phyloP scores from a whole-genome alignment of 495 filamentous ascomycete species.

The Aspergillus sclerotioniger region DNA sequence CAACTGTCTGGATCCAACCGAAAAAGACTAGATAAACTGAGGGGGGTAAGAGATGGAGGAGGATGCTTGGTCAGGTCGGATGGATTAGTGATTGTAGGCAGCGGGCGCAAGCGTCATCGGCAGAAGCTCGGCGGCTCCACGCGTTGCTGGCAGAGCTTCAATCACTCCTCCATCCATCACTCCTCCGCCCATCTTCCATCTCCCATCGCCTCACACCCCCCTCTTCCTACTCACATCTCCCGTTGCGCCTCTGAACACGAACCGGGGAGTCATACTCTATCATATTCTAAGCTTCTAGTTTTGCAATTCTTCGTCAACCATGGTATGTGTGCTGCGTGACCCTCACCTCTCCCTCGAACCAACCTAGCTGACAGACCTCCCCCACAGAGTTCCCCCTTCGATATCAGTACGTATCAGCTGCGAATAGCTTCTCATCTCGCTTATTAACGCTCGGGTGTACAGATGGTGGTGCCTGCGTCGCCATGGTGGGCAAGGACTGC shows the following conservation, averaged over 20 bases:
- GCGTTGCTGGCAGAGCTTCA: conserved; percentile 27
- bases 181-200: conserved; percentile 17
- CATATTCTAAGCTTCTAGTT: not conserved
- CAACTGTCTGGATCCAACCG: not conserved
- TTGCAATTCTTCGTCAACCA: conserved; percentile 14
- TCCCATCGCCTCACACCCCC: conserved; percentile 11
- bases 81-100: conserved; percentile 26
- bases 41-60: conserved; percentile 2
- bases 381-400: conserved; percentile 72
- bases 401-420: conserved; percentile 67
- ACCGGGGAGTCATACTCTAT: not conserved
- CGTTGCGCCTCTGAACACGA: not conserved
- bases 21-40: not conserved
- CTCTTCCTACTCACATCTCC: conserved; percentile 6
- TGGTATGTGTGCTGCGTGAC: conserved; percentile 23
- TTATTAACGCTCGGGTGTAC: conserved; percentile 28
- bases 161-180: conserved; percentile 29
- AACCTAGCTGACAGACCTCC: conserved; percentile 35
- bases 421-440: conserved; percentile 7
- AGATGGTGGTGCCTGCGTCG: conserved; percentile 96
- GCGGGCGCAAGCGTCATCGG: conserved; percentile 49
- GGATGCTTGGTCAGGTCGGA: not conserved
- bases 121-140: conserved; percentile 27
- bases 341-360: conserved; percentile 6
- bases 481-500: conserved; percentile 99